phyloP scores from a whole-genome alignment of 148 eudicot species.

The Nepenthes mirabilis region DNA sequence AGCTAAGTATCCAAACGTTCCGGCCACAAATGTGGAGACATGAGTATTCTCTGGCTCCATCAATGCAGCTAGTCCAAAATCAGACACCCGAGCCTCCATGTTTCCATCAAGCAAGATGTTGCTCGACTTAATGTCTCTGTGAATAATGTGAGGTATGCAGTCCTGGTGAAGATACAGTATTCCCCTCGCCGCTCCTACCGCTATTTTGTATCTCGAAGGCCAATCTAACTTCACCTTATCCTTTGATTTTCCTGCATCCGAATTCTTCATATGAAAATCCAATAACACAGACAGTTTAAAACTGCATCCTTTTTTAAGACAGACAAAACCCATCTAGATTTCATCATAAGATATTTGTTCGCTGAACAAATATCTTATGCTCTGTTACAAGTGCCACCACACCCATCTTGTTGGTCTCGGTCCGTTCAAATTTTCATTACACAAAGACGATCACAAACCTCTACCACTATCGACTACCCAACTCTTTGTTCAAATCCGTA shows the following conservation, averaged over 20 bases:
- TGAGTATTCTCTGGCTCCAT: constrained; percentile 88
- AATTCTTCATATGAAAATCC: constrained; percentile 1
- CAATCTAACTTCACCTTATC: constrained; percentile 53
- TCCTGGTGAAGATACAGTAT: constrained; percentile 89
- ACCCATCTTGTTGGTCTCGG: no score
- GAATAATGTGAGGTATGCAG: constrained; percentile 89
- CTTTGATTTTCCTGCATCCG: constrained; percentile 34
- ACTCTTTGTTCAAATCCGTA: no score
- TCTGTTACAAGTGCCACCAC: no score
- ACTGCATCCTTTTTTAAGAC: not conserved
- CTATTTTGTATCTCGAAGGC: constrained; percentile 71
- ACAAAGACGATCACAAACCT: no score
- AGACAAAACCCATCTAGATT: no score
- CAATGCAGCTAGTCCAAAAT: constrained; percentile 85
- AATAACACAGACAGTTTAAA: constrained; percentile 2
- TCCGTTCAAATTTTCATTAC: no score
- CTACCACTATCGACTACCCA: no score
- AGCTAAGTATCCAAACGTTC: constrained; percentile 92
- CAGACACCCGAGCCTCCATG: constrained; percentile 79
- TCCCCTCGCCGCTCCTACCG: constrained; percentile 85
- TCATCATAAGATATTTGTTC: no score
- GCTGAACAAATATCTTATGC: no score
- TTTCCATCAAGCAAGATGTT: constrained; percentile 69
- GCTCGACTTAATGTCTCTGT: constrained; percentile 91
- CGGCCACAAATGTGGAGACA: constrained; percentile 75